Conservation (phyloP, 495 filamentous ascomycete genomes). For the Trichoderma reesei region DNA sequence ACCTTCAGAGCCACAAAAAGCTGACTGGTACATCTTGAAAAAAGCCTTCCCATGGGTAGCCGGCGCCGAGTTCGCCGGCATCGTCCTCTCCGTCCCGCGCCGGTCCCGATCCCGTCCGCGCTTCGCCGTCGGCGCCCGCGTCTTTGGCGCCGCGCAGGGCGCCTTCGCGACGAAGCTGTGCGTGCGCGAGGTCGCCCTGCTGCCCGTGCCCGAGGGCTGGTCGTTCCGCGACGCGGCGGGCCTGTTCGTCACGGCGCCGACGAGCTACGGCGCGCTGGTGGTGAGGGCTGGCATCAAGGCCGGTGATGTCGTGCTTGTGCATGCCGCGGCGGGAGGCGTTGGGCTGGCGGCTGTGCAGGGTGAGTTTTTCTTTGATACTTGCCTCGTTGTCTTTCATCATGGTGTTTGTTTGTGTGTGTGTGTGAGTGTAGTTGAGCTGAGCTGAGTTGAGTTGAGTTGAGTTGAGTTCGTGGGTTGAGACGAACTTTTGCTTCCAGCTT, state of each 20-base stretch:
- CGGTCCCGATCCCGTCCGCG: conserved; percentile 27
- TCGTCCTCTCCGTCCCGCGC: conserved; percentile 55
- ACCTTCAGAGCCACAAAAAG: too few species aligned
- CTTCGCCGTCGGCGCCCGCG: conserved; percentile 67
- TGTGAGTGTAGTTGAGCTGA: not conserved
- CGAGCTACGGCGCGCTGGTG: conserved; percentile 78
- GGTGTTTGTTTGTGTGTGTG: not conserved
- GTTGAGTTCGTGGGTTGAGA: not conserved
- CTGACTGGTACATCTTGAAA: too few species aligned
- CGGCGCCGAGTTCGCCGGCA: conserved; percentile 78
- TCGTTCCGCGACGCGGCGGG: conserved; percentile 76
- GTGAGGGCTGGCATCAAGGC: conserved; percentile 62
- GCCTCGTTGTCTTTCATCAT: not conserved
- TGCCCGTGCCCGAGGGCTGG: conserved; percentile 72
- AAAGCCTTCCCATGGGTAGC: conserved; percentile 74
- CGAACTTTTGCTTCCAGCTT: not conserved
- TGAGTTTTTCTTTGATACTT: conserved; percentile 10
- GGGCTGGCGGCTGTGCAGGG: conserved; percentile 83
- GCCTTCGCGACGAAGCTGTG: conserved; percentile 71
- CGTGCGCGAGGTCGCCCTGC: conserved; percentile 54
- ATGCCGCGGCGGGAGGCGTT: conserved; percentile 88
- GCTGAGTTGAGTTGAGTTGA: not conserved
- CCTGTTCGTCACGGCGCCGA: conserved; percentile 84
- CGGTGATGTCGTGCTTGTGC: conserved; percentile 82
- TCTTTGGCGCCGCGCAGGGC: conserved; percentile 83